Evolutionary conservation across 2,329 filamentous ascomycete species (phyloP), one percentile per base, ranked within the genome.

Genomic region (Ascochyta pisi): DNA sequence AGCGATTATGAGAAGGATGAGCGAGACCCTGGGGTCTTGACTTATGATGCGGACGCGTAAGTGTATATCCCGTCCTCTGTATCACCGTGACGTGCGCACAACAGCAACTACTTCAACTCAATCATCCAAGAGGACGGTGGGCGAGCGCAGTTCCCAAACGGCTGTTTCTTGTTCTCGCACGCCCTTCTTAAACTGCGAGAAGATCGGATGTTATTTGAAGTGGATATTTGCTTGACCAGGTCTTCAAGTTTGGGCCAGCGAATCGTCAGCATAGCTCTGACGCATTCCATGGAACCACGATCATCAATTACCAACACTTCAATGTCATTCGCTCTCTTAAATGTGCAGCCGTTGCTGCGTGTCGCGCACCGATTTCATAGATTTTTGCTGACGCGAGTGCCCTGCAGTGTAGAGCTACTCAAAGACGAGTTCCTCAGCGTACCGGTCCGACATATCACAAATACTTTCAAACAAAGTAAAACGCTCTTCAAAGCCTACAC

Each of bases 361-460:
- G 15, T 19, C 24, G 45, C 19, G n/a, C 42, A 15, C 38, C 22
- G 34, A 16, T 12, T n/a, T 19, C 24, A 19, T 23, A 12, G 7
- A 8, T 15, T 24, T 48, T 51, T 42, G 37, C 61, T 67, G 39
- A 68, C 56, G 38, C 38, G 7, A 19, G 13, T 57, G 9, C 23
- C 6, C 22, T 45, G 10, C 45, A 76, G 73, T n/a, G 7, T 57
- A 37, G 63, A 67, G 6, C 39, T 75, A n/a, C 68, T 81, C 12
- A 78, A 78, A 59, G 74, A 78, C 47, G 77, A 80, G 39, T 80
- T 79, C 45, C 71, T 66, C 0, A 63, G 69, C 7, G 65, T 80
- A 6, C 73, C 77, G 1, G 65, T 69, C 10, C 62, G 67, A 15
- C 73, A 74, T 54, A 75, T 81, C 56, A 60, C 61, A 16, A 63